phyloP scores from a whole-genome alignment of 2,329 filamentous ascomycete species.

The Phaeosphaeriaceae sp. region DNA sequence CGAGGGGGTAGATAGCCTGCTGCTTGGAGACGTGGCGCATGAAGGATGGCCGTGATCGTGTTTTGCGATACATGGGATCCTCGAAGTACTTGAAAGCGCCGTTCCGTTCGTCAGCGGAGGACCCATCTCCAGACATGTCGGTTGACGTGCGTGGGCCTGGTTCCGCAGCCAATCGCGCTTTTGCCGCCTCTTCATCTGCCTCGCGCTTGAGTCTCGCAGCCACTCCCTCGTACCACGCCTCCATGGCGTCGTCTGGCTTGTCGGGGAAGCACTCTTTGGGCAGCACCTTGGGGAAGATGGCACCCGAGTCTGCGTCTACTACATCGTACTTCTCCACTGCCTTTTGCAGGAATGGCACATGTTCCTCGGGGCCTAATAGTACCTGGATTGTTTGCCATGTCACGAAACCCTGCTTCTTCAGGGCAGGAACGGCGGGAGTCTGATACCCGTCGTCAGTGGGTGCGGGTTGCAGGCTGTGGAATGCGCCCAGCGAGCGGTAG shows the following conservation, averaged over 20 bases:
- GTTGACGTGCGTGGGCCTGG: conserved; percentile 36
- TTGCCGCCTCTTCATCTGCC: conserved; percentile 50
- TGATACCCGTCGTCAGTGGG: conserved; percentile 70
- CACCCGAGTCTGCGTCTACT: conserved; percentile 70
- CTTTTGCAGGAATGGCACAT: conserved; percentile 82
- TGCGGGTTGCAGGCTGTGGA: conserved; percentile 82
- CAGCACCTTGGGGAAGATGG: conserved; percentile 64
- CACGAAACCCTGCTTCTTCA: conserved; percentile 85
- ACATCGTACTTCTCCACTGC: conserved; percentile 81
- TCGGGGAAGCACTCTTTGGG: conserved; percentile 75
- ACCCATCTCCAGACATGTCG: conserved; percentile 42
- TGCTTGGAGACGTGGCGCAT: conserved; percentile 49
- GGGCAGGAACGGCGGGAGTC: conserved; percentile 78
- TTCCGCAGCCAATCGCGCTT: conserved; percentile 31
- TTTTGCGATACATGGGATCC: conserved; percentile 57
- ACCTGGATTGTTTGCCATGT: conserved; percentile 94
- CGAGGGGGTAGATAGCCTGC: conserved; percentile 29
- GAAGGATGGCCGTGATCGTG: conserved; percentile 52
- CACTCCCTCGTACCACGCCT: conserved; percentile 83
- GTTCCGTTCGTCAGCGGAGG: conserved; percentile 51
- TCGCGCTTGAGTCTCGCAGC: conserved; percentile 73
- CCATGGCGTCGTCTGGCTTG: conserved; percentile 78
- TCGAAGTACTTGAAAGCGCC: conserved; percentile 58
- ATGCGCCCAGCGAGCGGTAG: conserved; percentile 89
- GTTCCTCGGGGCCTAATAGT: conserved; percentile 84